Base-by-base conservation (phyloP, 192 early-diverging fungal genomes). In the Mortierella claussenii region DNA sequence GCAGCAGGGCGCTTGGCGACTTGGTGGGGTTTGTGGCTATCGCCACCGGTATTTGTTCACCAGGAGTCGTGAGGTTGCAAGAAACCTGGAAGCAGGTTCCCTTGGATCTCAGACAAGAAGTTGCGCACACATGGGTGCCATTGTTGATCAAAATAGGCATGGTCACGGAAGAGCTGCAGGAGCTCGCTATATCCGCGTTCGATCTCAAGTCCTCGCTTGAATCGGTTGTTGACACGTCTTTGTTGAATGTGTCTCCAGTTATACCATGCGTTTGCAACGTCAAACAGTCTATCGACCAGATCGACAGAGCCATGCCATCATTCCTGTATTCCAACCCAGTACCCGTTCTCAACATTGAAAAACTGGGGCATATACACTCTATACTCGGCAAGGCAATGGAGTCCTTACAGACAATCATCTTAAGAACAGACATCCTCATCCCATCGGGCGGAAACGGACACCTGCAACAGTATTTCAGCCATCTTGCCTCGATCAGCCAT, bases 81-180 rank as follows among this genome's bases (percentile, higher is more conserved):
- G 89, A 93, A 67, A 85, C 89, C 1, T 93, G 91, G 91, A 85
- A 87, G 28, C 81, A 84, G 7, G 88, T 91, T 0, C 78, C 82
- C 30, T 59, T 81, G 18, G 43, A 64, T 17, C 83, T 83, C 57
- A 78, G 82, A n/a, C 64, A 76, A 10, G 54, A 87, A 23, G 81
- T 93, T 8, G 74, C 71, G 2, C 53, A 83, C 3, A 68, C 81
- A 32, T 93, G 91, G 91, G 80, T 85, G 3, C 88, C 86, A 11
- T 42, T 91, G 44, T 71, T 89, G 31, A 69, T 87, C 6, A 71
- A 79, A 12, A 64, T 86, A 49, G 86, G 81, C 33, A 80, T 89
- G 40, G 79, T 87, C 64, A 83, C 80, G 6, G 58, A 76, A 1
- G 84, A 85, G 30, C 66, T 86, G 20, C 69, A 68, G 56, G 60